phyloP scores from a whole-genome alignment of 768 basidiomycete species.

The Lactarius evosmus region DNA sequence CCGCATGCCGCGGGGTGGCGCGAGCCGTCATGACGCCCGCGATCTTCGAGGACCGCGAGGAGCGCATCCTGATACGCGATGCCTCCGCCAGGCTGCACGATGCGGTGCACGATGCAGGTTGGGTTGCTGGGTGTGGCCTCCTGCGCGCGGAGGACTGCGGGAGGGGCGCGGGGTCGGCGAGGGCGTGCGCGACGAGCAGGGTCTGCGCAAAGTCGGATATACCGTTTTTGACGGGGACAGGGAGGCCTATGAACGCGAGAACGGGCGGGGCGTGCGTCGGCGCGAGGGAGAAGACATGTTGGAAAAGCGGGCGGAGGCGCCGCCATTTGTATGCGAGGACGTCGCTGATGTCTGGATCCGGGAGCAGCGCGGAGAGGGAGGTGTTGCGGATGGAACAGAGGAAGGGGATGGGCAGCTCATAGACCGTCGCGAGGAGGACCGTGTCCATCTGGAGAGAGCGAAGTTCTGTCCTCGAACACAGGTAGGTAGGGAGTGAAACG shows the following conservation, averaged over 20 bases:
- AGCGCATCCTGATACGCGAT: slow-evolving; percentile 37
- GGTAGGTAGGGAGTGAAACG: slow-evolving; percentile 32
- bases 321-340: slow-evolving; percentile 47
- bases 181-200: slow-evolving; percentile 44
- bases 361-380: too few relatives aligned
- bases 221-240: slow-evolving; percentile 46
- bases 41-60: slow-evolving; percentile 33
- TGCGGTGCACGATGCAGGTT: slow-evolving; percentile 46
- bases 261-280: slow-evolving; percentile 49
- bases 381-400: slow-evolving; percentile 31
- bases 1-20: slow-evolving; percentile 43
- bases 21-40: slow-evolving; percentile 22
- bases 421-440: slow-evolving; percentile 58
- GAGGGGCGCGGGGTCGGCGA: slow-evolving; percentile 43
- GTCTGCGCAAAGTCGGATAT: slow-evolving; percentile 51
- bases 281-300: too few relatives aligned
- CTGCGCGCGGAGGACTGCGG: too few relatives aligned
- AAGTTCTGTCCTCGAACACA: too few relatives aligned
- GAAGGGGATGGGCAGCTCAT: slow-evolving; percentile 53
- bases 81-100: slow-evolving; percentile 42
- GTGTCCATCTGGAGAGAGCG: too few relatives aligned
- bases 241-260: slow-evolving; percentile 54
- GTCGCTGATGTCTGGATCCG: slow-evolving; percentile 8
- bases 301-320: slow-evolving; percentile 54
- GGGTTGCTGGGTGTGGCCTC: slow-evolving; percentile 46